A percentile compares a stretch with the other conserved stretches of the same genome.
phyloP scores from a whole-genome alignment of 2,329 filamentous ascomycete genomes.

The Colletotrichum musae region DNA sequence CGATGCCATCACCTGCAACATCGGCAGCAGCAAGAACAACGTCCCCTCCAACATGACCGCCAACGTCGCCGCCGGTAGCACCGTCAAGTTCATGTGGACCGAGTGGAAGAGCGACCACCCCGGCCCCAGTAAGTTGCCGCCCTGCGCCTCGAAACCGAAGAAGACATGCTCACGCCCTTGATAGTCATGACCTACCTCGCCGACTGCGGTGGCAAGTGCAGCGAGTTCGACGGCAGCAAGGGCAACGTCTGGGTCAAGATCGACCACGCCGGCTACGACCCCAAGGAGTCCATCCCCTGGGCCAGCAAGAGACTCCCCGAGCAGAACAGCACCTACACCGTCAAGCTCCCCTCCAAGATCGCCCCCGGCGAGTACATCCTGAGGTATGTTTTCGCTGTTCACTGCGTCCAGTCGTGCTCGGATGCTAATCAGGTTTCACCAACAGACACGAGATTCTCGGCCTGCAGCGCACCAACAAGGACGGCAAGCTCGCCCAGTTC shows the following conservation, averaged over 20 bases:
- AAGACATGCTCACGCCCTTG: background rate
- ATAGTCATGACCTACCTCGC: conserved; percentile 49
- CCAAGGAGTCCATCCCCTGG: conserved; percentile 49
- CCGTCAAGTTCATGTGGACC: conserved; percentile 58
- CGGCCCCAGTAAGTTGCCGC: conserved; percentile 54
- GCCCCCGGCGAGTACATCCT: conserved; percentile 63
- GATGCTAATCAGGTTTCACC: background rate
- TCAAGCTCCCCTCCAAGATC: conserved; percentile 59
- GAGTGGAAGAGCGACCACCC: conserved; percentile 59
- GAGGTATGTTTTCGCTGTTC: conserved; percentile 42
- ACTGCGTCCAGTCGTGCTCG: background rate
- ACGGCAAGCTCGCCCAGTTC: conserved; percentile 65
- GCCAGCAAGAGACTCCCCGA: conserved; percentile 52
- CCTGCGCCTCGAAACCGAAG: background rate
- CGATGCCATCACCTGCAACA: conserved; percentile 52
- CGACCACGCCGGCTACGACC: conserved; percentile 52
- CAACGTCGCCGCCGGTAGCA: conserved; percentile 55
- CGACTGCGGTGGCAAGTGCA: conserved; percentile 46
- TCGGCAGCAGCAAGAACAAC: conserved; percentile 61
- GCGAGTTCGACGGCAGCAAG: conserved; percentile 42
- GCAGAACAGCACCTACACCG: conserved; percentile 52
- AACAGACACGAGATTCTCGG: conserved; percentile 67
- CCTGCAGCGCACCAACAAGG: conserved; percentile 64
- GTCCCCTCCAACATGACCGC: conserved; percentile 55
- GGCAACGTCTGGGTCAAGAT: conserved; percentile 54